These are phyloP conservation scores for Colletotrichum kahawae DNA, from an alignment of 2,329 filamentous ascomycete genomes.

Conservation along the genomic window DNA sequence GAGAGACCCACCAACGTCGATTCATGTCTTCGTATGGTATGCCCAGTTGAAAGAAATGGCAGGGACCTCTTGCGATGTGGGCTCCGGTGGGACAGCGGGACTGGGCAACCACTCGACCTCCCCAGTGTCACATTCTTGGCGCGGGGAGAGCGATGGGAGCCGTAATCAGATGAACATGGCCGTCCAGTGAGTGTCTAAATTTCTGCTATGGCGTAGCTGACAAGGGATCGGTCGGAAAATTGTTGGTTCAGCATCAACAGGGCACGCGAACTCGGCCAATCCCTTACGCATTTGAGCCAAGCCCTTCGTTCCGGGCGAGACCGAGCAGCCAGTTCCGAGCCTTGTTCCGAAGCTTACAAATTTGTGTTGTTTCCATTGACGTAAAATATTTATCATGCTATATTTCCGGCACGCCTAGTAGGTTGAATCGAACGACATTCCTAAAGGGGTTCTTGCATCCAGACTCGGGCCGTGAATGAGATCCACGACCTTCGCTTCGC, in stretches of 20 bases:
- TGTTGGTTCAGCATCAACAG: neutral
- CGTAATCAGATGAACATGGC: neutral
- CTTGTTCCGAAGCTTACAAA: neutral
- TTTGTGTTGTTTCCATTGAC: neutral
- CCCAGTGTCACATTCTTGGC: neutral
- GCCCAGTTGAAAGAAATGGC: neutral
- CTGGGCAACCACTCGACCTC: neutral
- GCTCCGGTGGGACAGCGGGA: neutral
- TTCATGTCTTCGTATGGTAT: neutral
- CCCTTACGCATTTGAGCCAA: neutral
- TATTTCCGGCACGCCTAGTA: neutral
- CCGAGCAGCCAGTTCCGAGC: neutral
- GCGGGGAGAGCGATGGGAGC: neutral
- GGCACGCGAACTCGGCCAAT: neutral
- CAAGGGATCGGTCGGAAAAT: neutral
- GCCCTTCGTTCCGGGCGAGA: neutral
- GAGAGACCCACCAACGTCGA: neutral
- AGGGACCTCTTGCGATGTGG: neutral
- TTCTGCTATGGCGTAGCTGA: neutral
- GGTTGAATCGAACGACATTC: neutral
- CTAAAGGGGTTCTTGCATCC: neutral
- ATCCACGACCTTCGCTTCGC: neutral
- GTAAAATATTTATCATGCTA: neutral
- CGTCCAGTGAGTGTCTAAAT: neutral
- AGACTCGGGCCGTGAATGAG: neutral